Base-by-base conservation (phyloP, 2,329 filamentous ascomycete genomes). In the Coleophoma eucalyptorum region DNA sequence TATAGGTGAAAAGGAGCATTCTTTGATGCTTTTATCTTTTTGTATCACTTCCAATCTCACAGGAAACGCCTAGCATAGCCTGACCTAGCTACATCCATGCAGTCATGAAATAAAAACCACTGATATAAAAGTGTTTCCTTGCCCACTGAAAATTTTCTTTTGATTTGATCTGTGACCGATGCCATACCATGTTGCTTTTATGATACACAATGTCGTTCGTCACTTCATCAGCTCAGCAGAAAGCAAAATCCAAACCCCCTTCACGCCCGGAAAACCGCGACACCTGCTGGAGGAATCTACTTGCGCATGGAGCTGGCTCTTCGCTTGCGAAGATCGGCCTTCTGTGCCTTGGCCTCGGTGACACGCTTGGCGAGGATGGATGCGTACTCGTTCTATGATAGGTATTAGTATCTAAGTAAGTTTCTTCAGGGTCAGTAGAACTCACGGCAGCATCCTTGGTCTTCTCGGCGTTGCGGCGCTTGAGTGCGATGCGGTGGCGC, bases 361-460 rank as follows among this genome's bases (percentile, higher is more conserved):
- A 97, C 90, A 80, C 94, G 94, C 89, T 94, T 95, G 80, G 94
- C 90, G 60, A 99, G 84, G 75, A 97, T 77, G 78, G 93, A 86
- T 67, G 92, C 87, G 78, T 99, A 99, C 80, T 99, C 94, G 80
- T 90, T 92, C 93, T 97, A 47, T n/a, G 37, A 49, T 46, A 51
- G 55, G 65, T 78, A 73, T 60, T 60, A 33, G 20, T n/a, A 48
- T 35, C 50, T 26, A 43, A 46, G 21, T 5, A 16, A 33, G n/a
- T 26, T 26, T 35, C 52, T 37, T 40, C 15, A 12, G n/a, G 48
- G 26, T 26, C 26, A 8, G 26, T 5, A 47, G 49, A 60, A 85
- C 89, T 73, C 90, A 96, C 94, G 72, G 94, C 94, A 83, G 96
- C 93, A 74, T 99, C 94, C 86, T 97, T 97, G 80, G 90, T 85